Conservation (phyloP, 352 stramenopile species). For the Aphanomyces astaci region DNA sequence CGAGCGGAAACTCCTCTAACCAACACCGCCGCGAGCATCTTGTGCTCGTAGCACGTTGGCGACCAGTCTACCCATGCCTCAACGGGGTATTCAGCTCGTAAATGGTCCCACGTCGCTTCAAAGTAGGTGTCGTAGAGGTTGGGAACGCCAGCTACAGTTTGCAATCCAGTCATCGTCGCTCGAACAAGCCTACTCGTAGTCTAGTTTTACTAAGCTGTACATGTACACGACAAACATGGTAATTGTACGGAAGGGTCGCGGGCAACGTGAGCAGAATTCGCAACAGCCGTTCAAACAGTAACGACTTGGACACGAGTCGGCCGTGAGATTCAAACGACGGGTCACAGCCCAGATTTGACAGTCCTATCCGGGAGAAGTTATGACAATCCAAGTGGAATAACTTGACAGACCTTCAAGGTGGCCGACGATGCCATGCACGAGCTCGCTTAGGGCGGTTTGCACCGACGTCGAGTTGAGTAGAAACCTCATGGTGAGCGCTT, state of each 20-base stretch:
- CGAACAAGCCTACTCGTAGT: background rate
- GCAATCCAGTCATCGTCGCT: background rate
- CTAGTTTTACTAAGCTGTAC: background rate
- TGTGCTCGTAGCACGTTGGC: background rate
- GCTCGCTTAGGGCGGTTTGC: conserved; percentile 28
- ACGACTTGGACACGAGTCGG: conserved; percentile 9
- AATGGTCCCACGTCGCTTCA: conserved; percentile 1
- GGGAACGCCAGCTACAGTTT: background rate
- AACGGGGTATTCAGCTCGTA: background rate
- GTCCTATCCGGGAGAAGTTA: conserved; percentile 25
- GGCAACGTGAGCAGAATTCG: conserved; percentile 34
- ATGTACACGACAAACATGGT: no score
- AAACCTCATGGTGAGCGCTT: conserved; percentile 32
- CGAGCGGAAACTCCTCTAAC: background rate
- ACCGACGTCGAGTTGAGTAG: conserved; percentile 37
- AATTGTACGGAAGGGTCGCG: background rate
- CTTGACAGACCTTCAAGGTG: conserved; percentile 41
- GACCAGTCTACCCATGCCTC: conserved; percentile 1
- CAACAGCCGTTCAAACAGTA: conserved; percentile 32
- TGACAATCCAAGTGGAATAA: conserved; percentile 38
- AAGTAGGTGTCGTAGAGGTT: background rate
- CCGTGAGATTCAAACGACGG: conserved; percentile 18
- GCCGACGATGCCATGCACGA: conserved; percentile 32
- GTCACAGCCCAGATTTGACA: conserved; percentile 5
- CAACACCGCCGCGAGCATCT: background rate